Evolutionary conservation across 768 basidiomycete species (phyloP).

Genomic region (Galerina marginata): DNA sequence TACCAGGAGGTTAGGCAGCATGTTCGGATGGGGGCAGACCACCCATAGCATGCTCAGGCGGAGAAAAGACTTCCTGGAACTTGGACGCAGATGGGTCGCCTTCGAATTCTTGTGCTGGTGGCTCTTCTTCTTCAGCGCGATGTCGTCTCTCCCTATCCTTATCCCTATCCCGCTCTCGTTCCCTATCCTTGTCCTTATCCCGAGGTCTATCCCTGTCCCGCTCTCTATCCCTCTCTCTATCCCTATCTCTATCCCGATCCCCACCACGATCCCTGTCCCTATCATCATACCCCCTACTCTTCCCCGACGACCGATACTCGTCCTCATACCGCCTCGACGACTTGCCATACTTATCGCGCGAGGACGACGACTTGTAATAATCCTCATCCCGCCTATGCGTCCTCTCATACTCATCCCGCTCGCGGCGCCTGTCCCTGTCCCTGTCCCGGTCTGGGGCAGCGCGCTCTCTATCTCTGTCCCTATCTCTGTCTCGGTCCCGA

Average conservation of each 20-base stretch:
- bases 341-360: slow-evolving; percentile 23
- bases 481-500: slow-evolving; percentile 17
- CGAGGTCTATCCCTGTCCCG: slow-evolving; percentile 16
- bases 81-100: slow-evolving; percentile 27
- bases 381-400: slow-evolving; percentile 10
- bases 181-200: slow-evolving; percentile 18
- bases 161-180: slow-evolving; percentile 19
- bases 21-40: slow-evolving; percentile 14
- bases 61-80: slow-evolving; percentile 35
- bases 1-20: too few species aligned
- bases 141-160: slow-evolving; percentile 22
- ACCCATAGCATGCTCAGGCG: slow-evolving; percentile 21
- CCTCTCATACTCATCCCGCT: slow-evolving; percentile 8
- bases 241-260: slow-evolving; percentile 19
- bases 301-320: slow-evolving; percentile 21
- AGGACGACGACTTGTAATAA: slow-evolving; percentile 16
- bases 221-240: slow-evolving; percentile 19
- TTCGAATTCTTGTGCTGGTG: slow-evolving; percentile 5
- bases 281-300: slow-evolving; percentile 22
- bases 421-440: slow-evolving; percentile 26
- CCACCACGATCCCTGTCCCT: slow-evolving; percentile 14
- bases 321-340: slow-evolving; percentile 26
- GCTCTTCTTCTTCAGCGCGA: slow-evolving; percentile 9
- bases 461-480: slow-evolving; percentile 23
- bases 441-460: slow-evolving; percentile 22